phyloP scores from a whole-genome alignment of 352 stramenopile species.

The Globisporangium echinulatum region DNA sequence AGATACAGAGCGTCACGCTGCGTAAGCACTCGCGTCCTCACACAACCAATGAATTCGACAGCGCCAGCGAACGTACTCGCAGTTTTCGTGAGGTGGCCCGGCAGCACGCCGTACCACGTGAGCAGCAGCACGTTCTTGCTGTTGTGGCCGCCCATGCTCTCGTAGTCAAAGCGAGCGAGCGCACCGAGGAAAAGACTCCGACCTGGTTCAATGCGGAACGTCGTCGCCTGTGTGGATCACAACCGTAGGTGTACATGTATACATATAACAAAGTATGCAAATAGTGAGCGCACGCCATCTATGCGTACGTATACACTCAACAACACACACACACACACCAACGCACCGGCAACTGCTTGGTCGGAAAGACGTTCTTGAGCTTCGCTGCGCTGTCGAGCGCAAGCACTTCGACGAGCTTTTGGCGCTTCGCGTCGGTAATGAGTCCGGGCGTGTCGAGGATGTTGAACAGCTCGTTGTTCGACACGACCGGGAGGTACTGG shows the following conservation, averaged over 20 bases:
- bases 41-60: too few species aligned
- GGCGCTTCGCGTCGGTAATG: conserved; percentile 70
- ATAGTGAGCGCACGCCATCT: too few species aligned
- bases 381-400: conserved; percentile 54
- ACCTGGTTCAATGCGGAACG: conserved; percentile 56
- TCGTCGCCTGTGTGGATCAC: conserved; percentile 35
- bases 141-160: conserved; percentile 24
- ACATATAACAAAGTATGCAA: background rate
- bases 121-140: conserved; percentile 65
- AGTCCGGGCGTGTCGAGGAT: conserved; percentile 75
- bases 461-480: conserved; percentile 78
- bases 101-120: conserved; percentile 79
- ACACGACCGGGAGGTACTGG: conserved; percentile 70
- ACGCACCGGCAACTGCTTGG: conserved; percentile 63
- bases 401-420: conserved; percentile 75
- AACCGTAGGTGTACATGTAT: background rate
- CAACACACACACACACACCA: background rate
- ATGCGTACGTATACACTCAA: background rate
- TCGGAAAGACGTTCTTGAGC: conserved; percentile 73
- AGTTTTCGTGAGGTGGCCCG: conserved; percentile 77
- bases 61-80: conserved; percentile 37
- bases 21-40: too few species aligned
- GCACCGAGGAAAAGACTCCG: conserved; percentile 75
- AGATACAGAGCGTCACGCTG: too few species aligned
- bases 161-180: conserved; percentile 75